These are phyloP conservation scores for Beauveria asiatica DNA, from an alignment of 2,329 filamentous ascomycete species.

Conservation along the genomic window DNA sequence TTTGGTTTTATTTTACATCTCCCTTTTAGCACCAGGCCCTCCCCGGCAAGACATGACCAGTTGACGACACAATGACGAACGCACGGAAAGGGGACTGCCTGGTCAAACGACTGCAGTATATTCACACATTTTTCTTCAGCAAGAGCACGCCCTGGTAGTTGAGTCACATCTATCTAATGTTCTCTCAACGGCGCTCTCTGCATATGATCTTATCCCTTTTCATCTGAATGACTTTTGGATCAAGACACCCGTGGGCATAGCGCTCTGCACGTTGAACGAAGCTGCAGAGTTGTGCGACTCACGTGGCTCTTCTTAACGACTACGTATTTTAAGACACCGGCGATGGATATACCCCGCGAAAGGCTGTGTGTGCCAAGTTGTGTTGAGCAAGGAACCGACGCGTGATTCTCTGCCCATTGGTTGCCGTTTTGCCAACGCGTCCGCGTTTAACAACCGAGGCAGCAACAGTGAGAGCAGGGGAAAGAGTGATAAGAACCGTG, in stretches of 20 bases:
- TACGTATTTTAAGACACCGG: slow-evolving; percentile 28
- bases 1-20: slow-evolving; percentile 7
- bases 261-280: slow-evolving; percentile 26
- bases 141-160: slow-evolving; percentile 23
- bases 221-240: slow-evolving; percentile 21
- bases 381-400: slow-evolving; percentile 12
- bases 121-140: slow-evolving; percentile 17
- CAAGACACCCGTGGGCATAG: slow-evolving; percentile 21
- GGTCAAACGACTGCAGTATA: slow-evolving; percentile 16
- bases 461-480: not conserved
- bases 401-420: not conserved
- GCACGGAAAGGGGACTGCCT: slow-evolving; percentile 4
- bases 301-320: slow-evolving; percentile 28
- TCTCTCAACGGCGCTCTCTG: slow-evolving; percentile 18
- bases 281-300: slow-evolving; percentile 20
- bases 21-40: slow-evolving; percentile 5
- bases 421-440: not conserved
- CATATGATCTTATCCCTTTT: slow-evolving; percentile 15
- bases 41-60: slow-evolving; percentile 4
- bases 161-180: slow-evolving; percentile 10
- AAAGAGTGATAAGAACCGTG: slow-evolving; percentile 10
- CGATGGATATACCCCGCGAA: slow-evolving; percentile 35
- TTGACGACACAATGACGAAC: slow-evolving; percentile 11
- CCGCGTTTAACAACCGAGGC: not conserved
- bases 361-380: slow-evolving; percentile 23